Evolutionary conservation across 2,329 filamentous ascomycete genomes (phyloP), one percentile per base, ranked within the genome.

Genomic region (Beauveria asiatica): DNA sequence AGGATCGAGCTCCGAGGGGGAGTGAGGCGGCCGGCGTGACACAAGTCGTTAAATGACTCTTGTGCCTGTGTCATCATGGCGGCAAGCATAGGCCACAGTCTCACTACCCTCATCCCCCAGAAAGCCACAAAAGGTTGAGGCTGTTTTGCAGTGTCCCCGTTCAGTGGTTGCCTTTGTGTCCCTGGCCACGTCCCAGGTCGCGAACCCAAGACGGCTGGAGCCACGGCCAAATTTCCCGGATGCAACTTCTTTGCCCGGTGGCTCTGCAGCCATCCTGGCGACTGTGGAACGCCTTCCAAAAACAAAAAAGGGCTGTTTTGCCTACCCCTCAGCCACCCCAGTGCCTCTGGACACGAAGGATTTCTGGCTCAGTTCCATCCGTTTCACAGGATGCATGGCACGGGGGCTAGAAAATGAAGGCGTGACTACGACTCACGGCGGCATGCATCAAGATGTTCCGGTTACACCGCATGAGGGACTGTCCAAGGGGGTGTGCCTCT

Each of bases 1-100:
- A 44, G 46, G 23, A n/a, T 30, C 21, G 56, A 27, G 21, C 6
- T 6, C 45, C 37, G 25, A 42, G 19, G 11, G 33, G 44, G 8
- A 58, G 56, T 51, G 56, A 58, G 56, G 56, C 56, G 25, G 25
- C 19, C 45, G 25, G 30, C 17, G 37, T 58, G 46, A 37, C 56
- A 44, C 33, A 19, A 39, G 16, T 9, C 30, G 30, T 21, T 8
- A 17, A 41, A 39, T 10, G 30, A 9, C 13, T 44, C 23, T 44
- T 30, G 33, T 27, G 6, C 17, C 17, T 25, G 17, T 49, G 21
- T 42, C 46, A 51, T 23, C 5, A 16, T 16, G 17, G 39, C 21
- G 25, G n/a, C 37, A 41, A 30, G n/a, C 37, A 42, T 51, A 13
- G 56, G 37, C 25, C 45, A 23, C 25, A 25, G 37, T 23, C 45